These are phyloP conservation scores for Phytophthora parvispora DNA, from an alignment of 352 stramenopile species.

Conservation along the genomic window DNA sequence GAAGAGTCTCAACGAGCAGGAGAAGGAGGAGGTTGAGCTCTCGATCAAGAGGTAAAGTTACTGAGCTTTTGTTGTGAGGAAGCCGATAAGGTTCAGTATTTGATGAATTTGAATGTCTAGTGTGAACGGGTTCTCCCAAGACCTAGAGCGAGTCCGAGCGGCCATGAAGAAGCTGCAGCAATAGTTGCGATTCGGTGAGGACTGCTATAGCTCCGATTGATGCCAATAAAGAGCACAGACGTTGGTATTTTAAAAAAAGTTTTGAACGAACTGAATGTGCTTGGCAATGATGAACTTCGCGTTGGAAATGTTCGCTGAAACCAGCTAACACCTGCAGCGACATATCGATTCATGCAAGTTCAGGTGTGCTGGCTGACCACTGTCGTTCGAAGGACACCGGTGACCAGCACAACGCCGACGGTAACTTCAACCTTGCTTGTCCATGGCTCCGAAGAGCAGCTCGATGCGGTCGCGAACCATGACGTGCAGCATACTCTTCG, in stretches of 20 bases:
- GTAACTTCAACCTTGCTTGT: slow-evolving; percentile 11
- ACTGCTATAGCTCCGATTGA: too few species aligned
- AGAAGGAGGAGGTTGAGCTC: slow-evolving; percentile 25
- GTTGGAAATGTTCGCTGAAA: too few species aligned
- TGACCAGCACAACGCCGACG: background rate
- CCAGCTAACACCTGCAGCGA: too few species aligned
- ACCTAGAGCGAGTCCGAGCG: slow-evolving; percentile 29
- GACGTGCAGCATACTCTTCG: slow-evolving; percentile 66
- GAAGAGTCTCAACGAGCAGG: slow-evolving; percentile 23
- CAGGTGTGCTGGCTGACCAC: slow-evolving; percentile 1
- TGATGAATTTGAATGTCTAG: slow-evolving; percentile 3
- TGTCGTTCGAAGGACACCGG: slow-evolving; percentile 5
- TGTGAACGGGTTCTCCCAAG: slow-evolving; percentile 33
- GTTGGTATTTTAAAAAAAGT: too few species aligned
- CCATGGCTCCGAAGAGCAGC: slow-evolving; percentile 47
- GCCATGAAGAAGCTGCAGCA: slow-evolving; percentile 23
- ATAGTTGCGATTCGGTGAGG: background rate
- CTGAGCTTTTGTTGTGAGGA: background rate
- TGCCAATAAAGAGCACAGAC: too few species aligned
- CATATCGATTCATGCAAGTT: slow-evolving; percentile 17
- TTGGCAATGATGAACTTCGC: too few species aligned
- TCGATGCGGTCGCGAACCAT: slow-evolving; percentile 84
- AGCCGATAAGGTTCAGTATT: background rate
- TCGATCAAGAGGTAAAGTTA: slow-evolving; percentile 33
- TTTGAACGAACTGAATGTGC: too few species aligned